These are phyloP conservation scores for Canavalia ensiformis DNA, from an alignment of 306 rosid species.

Conservation along the genomic window DNA sequence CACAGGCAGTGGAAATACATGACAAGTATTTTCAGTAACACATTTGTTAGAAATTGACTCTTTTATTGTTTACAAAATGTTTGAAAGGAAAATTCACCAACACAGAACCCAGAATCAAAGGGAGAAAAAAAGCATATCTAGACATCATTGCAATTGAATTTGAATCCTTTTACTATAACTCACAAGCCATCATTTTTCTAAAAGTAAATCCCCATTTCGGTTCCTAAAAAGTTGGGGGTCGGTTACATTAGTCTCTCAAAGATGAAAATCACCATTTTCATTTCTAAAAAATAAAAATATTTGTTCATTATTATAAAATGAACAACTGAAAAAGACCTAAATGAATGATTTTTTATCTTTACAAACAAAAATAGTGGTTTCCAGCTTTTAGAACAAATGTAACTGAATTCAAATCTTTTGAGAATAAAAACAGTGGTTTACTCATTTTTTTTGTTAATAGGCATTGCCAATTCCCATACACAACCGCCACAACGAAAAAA, in stretches of 20 bases:
- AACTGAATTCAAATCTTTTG: too few relatives aligned
- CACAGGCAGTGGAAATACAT: slow-evolving; percentile 33
- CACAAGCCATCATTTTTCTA: slow-evolving; percentile 40
- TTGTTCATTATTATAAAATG: too few relatives aligned
- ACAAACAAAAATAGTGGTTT: too few relatives aligned
- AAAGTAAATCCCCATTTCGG: not conserved
- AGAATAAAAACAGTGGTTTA: too few relatives aligned
- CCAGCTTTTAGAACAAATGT: too few relatives aligned
- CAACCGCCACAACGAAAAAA: not conserved
- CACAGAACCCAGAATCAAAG: not conserved
- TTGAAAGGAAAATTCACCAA: slow-evolving; percentile 28
- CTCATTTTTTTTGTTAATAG: not conserved
- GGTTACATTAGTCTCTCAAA: too few relatives aligned
- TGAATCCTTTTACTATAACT: slow-evolving; percentile 25
- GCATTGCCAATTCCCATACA: not conserved
- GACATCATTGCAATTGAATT: slow-evolving; percentile 48
- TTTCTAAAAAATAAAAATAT: too few relatives aligned
- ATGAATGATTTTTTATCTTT: too few relatives aligned
- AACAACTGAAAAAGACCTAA: too few relatives aligned
- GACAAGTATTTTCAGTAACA: slow-evolving; percentile 24
- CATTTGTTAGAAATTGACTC: not conserved
- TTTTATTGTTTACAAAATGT: not conserved
- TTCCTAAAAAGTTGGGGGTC: too few relatives aligned
- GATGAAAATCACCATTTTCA: too few relatives aligned
- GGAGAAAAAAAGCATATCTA: not conserved